Base-by-base conservation (phyloP, 257 asterid genomes). In the Ilex asprella region DNA sequence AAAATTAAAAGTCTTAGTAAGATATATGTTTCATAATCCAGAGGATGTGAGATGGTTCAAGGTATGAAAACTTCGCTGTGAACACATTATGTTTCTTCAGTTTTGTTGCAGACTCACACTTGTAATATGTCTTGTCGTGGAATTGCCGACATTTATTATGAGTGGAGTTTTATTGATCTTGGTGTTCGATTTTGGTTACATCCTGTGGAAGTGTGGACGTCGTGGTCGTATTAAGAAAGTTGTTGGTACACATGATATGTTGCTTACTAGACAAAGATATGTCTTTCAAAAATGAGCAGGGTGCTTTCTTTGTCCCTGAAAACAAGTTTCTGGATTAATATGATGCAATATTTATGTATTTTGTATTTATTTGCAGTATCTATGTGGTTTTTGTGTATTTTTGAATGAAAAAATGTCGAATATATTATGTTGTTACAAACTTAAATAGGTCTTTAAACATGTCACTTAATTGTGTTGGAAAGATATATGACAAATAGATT, bases 21-120 rank as follows among this genome's bases (percentile, higher is more conserved):
- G 97, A 62, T 93, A 75, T 74, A 89, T 93, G 99, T 89, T 93
- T 64, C 99, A 89, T 68, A 93, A 67, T 68, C 97, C 97, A 1
- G 99, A 93, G 78, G 99, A 93, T 65, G 97, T 93, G 62, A 89
- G 67, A 85, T 93, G 97, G 97, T 93, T 93, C 94, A 93, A 89
- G 97, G 99, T 89, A 64, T 67, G 70, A 39, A 39, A 13, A 8
- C 5, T 35, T 35, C 2, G 41, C 2, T 3, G 41, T 35, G 5
- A 8, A 8, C 41, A 0, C 8, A 35, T 35, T 35, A 2, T 8
- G 41, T 35, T 35, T 35, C 41, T 3, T 4, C 8, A 3, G 5
- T 35, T 35, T 35, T 35, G 41, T 35, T 8, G 41, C 41, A 35
- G 8, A 41, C 12, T 11, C 47, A 21, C 27, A 41, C 47, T 41